Base-by-base conservation (phyloP, 352 stramenopile genomes). In the Pythium rishiriense region DNA sequence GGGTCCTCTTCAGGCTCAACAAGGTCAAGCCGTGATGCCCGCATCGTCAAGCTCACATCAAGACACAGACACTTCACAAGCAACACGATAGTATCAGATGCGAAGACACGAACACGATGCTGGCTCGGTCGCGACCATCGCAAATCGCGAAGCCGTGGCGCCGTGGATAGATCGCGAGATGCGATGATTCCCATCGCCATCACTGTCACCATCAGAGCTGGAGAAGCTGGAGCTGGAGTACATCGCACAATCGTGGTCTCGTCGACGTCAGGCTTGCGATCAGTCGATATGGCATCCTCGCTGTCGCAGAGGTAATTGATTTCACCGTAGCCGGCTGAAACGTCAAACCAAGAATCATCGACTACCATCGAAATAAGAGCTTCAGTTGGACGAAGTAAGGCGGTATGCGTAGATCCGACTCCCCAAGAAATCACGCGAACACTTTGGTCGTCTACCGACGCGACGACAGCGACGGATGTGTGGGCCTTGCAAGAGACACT, bases 401-500 rank as follows among this genome's bases (percentile, higher is more conserved):
- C 7, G 9, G 7, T 42, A 17, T 24, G 28, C 22, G 19, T 31
- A 5, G 26, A 25, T 0, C 10, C 21, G 4, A 51, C 47, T 17
- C 58, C 58, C 58, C 58, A 66, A 8, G 53, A 25, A 25, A 22
- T n/a, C 10, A 53, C 5, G 0, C 25, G 47, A 37, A 52, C 6
- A 7, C 12, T 10, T 15, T 24, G 3, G 24, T 10, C 9, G 22
- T 24, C 8, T 31, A 5, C 4, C 6, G 22, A 37, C 10, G 12
- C 6, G 3, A 26, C 31, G 2, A 24, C 24, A 7, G 31, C 45
- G 4, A 59, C 19, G 1, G 58, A 66, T 22, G 58, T 66, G 58
- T 66, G 58, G 24, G 21, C 58, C n/a, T 53, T 53, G 41, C 58
- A 53, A 4, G 26, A 37, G 15, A 66, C 57, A 17, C 22, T 5